Percentiles rank a stretch among this genome's conserved stretches.
phyloP scores from a whole-genome alignment of 2,329 filamentous ascomycete species.

The Xylariaceae sp. region DNA sequence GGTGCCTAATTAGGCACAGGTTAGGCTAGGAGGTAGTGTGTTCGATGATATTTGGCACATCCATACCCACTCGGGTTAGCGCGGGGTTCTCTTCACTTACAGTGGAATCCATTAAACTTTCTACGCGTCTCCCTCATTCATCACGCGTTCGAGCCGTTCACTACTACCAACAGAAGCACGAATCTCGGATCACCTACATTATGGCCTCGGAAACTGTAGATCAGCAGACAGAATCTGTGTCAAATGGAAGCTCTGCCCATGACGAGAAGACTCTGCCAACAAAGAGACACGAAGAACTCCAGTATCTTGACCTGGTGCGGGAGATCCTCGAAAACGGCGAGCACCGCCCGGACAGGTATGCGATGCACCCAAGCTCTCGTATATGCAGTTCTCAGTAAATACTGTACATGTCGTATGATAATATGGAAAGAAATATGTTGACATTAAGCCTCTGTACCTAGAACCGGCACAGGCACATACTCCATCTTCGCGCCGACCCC shows the following conservation, averaged over 20 bases:
- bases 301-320: constrained; percentile 87
- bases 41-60: too few species aligned
- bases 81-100: constrained; percentile 5
- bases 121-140: constrained; percentile 8
- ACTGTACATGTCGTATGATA: not conserved
- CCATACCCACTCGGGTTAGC: not conserved
- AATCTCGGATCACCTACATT: not conserved
- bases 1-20: too few species aligned
- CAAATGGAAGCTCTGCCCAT: not conserved
- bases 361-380: not conserved
- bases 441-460: constrained; percentile 26
- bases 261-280: constrained; percentile 2
- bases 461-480: constrained; percentile 89
- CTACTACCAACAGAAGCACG: too few species aligned
- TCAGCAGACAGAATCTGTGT: not conserved
- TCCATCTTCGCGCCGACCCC: constrained; percentile 85
- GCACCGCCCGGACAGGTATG: constrained; percentile 77
- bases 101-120: constrained; percentile 4
- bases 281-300: constrained; percentile 74
- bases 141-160: constrained; percentile 6
- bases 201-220: constrained; percentile 8
- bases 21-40: too few species aligned
- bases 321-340: constrained; percentile 81
- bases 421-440: not conserved
- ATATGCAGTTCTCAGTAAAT: not conserved